Percentiles rank a stretch among this genome's conserved stretches.
Conservation (phyloP, 1,284 basidiomycete species). For the Fomes fomentarius region DNA sequence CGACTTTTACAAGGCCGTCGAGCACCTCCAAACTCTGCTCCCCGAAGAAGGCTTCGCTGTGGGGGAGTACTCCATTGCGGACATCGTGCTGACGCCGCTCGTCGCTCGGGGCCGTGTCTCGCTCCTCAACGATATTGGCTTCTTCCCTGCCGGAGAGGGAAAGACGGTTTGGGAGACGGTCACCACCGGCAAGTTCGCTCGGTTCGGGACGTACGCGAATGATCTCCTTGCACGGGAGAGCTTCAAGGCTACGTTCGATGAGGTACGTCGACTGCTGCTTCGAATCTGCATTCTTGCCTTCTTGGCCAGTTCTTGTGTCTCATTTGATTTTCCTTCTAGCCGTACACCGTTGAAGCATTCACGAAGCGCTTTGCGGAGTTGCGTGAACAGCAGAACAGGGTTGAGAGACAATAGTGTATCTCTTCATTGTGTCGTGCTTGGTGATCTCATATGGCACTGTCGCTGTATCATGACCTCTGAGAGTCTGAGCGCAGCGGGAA, state of each 20-base stretch:
- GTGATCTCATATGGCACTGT: no score
- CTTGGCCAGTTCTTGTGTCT: no score
- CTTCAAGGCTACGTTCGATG: not conserved
- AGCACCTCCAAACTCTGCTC: conserved; percentile 36
- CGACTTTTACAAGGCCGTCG: conserved; percentile 37
- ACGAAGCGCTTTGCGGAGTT: no score
- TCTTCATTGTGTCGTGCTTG: no score
- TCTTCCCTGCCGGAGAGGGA: conserved; percentile 30
- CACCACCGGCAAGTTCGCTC: conserved; percentile 26
- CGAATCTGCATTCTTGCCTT: no score
- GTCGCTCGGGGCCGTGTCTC: conserved; percentile 29
- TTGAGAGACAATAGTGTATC: no score
- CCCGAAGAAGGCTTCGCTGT: conserved; percentile 30
- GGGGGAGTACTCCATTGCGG: conserved; percentile 49
- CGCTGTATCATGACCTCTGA: no score
- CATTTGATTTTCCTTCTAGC: no score
- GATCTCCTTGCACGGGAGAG: not conserved
- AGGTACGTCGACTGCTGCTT: no score
- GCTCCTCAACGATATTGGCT: conserved; percentile 33
- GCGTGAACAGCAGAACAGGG: no score
- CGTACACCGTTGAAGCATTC: no score
- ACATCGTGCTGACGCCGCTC: conserved; percentile 47
- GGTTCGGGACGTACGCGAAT: conserved; percentile 18
- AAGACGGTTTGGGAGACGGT: conserved; percentile 28
- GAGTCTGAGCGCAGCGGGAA: no score